Evolutionary conservation across 2,329 filamentous ascomycete species (phyloP), one percentile per base, ranked within the genome.

Genomic region (Pseudogymnoascus sp.): DNA sequence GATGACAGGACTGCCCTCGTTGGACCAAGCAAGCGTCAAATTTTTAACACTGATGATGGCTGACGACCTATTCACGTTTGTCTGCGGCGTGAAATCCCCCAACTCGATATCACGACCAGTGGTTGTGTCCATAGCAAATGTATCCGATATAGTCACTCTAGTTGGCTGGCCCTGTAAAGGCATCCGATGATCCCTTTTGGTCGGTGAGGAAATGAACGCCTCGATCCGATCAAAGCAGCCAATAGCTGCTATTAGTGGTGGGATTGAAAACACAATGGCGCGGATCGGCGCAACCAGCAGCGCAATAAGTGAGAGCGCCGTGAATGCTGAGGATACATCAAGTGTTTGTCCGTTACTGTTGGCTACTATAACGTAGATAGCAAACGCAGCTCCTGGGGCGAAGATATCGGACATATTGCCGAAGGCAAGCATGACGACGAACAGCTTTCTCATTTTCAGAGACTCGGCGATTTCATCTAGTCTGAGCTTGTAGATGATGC

Each of bases 221-320:
- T 79, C 72, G 5, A 80, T 78, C 1, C 78, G 71, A n/a, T 70
- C 70, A 59, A 80, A 71, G 11, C 77, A 78, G 0, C 76, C 76
- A 14, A 77, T 53, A 0, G 73, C 75, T 7, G 77, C 72, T 25
- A 73, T 74, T 21, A 79, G 59, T 12, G 71, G 66, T 1, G 78
- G 75, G 14, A 79, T 70, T 0, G 69, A 68, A 63, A 75, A 72
- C 31, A 80, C 75, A 60, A 80, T 66, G 40, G 68, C 72, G 40
- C 75, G 76, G 14, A 80, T 70, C 1, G 78, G 77, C 6, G 70
- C 67, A 1, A 74, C 66, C 14, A 79, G 66, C 0, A 80, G 68
- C 1, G 75, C 67, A 12, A 80, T 74, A 12, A 78, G 72, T 0
- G 78, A 78, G 1, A 80, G 62, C 0, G 75, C 75, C 0, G 78